phyloP scores from a whole-genome alignment of 805 yeast genomes.

The Hemisphaericaspora nanyangensis region DNA sequence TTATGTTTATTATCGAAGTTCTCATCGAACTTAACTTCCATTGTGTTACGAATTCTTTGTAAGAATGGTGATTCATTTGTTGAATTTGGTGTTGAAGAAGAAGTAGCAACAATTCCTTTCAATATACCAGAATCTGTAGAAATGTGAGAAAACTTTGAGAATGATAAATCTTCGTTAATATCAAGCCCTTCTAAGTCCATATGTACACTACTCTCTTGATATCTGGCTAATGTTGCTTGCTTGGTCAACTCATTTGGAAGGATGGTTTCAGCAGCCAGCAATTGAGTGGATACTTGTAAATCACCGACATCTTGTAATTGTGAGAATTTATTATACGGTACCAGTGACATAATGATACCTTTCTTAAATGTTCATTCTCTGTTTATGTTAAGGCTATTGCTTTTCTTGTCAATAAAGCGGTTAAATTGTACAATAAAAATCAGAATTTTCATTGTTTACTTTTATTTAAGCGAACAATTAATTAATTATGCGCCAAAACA shows the following conservation, averaged over 20 bases:
- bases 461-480: too few species aligned
- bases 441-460: too few species aligned
- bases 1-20: neutral
- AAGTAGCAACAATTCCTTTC: constrained; percentile 3
- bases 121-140: constrained; percentile 19
- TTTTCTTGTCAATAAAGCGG: too few species aligned
- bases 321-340: constrained; percentile 2
- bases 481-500: too few species aligned
- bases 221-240: constrained; percentile 26
- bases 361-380: too few species aligned
- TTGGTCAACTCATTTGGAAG: neutral
- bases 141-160: constrained; percentile 33
- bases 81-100: constrained; percentile 3
- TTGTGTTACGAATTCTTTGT: constrained; percentile 20
- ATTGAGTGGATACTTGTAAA: constrained; percentile 1
- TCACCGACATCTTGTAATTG: constrained; percentile 4
- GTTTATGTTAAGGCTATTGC: too few species aligned
- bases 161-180: constrained; percentile 21
- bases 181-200: constrained; percentile 26
- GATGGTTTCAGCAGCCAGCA: neutral
- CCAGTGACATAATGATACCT: too few species aligned
- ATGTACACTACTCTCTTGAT: constrained; percentile 18
- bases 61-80: constrained; percentile 25
- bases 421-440: too few species aligned
- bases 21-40: constrained; percentile 13